phyloP scores from a whole-genome alignment of 768 basidiomycete genomes.

The Boletales sp. region DNA sequence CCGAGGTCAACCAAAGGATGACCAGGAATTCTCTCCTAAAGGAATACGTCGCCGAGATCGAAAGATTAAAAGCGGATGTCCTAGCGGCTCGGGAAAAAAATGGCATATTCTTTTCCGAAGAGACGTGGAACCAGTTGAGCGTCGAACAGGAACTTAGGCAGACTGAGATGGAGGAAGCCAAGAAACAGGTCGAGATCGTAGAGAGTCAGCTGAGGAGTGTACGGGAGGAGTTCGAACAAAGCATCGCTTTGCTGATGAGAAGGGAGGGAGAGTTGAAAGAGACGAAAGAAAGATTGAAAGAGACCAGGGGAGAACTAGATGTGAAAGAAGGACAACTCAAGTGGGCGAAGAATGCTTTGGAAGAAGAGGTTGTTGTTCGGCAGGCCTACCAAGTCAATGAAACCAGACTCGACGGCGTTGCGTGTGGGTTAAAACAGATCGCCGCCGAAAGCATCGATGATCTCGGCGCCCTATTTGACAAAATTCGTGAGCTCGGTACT shows the following conservation, averaged over 20 bases:
- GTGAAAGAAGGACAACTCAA: slow-evolving; percentile 57
- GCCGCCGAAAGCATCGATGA: slow-evolving; percentile 69
- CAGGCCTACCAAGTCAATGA: slow-evolving; percentile 79
- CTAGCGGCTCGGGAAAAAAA: slow-evolving; percentile 93
- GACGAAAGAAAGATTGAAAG: slow-evolving; percentile 53
- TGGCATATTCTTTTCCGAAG: slow-evolving; percentile 90
- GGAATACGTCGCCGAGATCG: slow-evolving; percentile 92
- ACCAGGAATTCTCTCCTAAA: slow-evolving; percentile 88
- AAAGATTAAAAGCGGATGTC: slow-evolving; percentile 86
- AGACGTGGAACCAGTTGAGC: slow-evolving; percentile 82
- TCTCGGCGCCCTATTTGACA: slow-evolving; percentile 68
- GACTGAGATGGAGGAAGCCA: slow-evolving; percentile 79
- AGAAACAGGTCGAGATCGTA: slow-evolving; percentile 77
- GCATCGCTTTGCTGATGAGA: slow-evolving; percentile 70
- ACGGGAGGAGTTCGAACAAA: slow-evolving; percentile 89
- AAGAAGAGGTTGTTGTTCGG: slow-evolving; percentile 77
- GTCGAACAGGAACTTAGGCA: slow-evolving; percentile 72
- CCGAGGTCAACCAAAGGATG: slow-evolving; percentile 93
- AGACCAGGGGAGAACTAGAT: slow-evolving; percentile 49
- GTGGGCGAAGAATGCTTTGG: slow-evolving; percentile 54
- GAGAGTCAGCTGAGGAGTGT: slow-evolving; percentile 77
- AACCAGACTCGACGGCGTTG: slow-evolving; percentile 64
- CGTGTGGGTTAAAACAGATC: slow-evolving; percentile 60
- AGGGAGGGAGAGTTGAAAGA: slow-evolving; percentile 73
- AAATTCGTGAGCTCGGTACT: slow-evolving; percentile 60